phyloP scores from a whole-genome alignment of 371 early-diverging fungal species.

The Rhizopus stolonifer region DNA sequence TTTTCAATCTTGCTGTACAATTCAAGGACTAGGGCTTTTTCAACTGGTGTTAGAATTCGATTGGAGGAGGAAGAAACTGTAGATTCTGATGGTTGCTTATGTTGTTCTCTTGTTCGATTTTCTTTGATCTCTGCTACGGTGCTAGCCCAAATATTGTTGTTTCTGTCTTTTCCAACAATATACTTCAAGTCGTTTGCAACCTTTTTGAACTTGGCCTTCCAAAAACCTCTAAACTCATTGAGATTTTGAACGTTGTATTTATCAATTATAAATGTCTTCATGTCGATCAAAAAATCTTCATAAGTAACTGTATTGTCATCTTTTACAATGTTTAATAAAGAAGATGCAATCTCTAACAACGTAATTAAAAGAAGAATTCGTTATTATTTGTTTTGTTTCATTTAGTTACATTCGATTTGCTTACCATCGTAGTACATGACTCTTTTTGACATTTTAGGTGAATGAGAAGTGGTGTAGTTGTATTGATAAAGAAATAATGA shows the following conservation, averaged over 20 bases:
- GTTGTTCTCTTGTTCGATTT: too few species aligned
- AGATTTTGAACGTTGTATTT: not conserved
- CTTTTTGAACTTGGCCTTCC: not conserved
- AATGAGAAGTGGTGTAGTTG: slow-evolving; percentile 3
- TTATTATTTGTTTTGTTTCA: slow-evolving; percentile 2
- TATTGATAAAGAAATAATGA: too few species aligned
- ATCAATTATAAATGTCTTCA: slow-evolving; percentile 4
- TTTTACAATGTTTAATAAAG: slow-evolving; percentile 1
- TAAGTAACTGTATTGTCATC: not conserved
- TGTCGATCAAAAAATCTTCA: slow-evolving; percentile 1
- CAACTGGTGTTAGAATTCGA: not conserved
- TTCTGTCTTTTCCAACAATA: not conserved
- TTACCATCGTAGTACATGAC: slow-evolving; percentile 3
- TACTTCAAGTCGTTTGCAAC: slow-evolving; percentile 3
- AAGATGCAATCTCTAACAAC: slow-evolving; percentile 3
- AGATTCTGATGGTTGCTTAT: not conserved
- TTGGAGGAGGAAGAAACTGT: slow-evolving; percentile 3
- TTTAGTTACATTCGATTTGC: slow-evolving; percentile 5
- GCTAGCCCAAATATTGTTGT: too few species aligned
- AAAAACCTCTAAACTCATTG: slow-evolving; percentile 1
- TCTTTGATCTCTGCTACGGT: not conserved
- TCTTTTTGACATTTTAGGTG: slow-evolving; percentile 5
- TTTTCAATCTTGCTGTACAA: slow-evolving; percentile 1
- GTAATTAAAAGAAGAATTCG: slow-evolving; percentile 2
- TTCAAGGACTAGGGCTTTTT: slow-evolving; percentile 1